A percentile compares a stretch with the other conserved stretches of the same genome.
Conservation (phyloP, 495 filamentous ascomycete genomes). For the Penicillium longicatenatum region DNA sequence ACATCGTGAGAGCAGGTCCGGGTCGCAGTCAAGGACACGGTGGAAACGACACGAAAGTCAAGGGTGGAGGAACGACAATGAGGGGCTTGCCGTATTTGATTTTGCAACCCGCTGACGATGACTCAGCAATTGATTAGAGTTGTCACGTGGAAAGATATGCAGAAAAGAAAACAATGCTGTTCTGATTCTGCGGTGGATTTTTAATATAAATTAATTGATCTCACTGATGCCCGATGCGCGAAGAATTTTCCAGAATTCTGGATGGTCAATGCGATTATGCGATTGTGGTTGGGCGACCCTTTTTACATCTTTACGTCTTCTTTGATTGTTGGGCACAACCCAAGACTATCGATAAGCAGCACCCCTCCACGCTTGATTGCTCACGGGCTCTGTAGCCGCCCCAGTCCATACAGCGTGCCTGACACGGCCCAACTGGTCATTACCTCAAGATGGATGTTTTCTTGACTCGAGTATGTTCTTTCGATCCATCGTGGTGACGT, state of each 20-base stretch:
- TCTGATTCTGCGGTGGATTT: background rate
- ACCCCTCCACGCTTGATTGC: conserved; percentile 25
- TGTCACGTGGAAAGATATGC: conserved; percentile 23
- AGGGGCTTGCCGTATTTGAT: conserved; percentile 29
- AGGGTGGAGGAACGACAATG: conserved; percentile 18
- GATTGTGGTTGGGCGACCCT: background rate
- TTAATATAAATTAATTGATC: background rate
- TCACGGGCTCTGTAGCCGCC: conserved; percentile 20
- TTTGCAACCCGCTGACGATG: conserved; percentile 30
- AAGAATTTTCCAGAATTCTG: background rate
- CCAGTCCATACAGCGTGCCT: conserved; percentile 4
- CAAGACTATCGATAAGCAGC: conserved; percentile 45
- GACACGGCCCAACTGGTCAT: background rate
- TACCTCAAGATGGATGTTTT: conserved; percentile 73
- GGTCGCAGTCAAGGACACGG: conserved; percentile 31
- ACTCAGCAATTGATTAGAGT: conserved; percentile 38
- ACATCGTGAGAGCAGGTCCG: conserved; percentile 60
- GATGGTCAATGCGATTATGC: background rate
- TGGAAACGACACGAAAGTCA: conserved; percentile 25
- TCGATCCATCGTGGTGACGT: background rate
- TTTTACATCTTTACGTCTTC: background rate
- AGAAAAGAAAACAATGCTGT: background rate
- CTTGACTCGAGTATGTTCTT: conserved; percentile 59
- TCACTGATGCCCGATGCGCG: background rate
- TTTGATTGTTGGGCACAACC: conserved; percentile 13